Conservation (phyloP, 495 filamentous ascomycete species). For the Platismatia glauca region DNA sequence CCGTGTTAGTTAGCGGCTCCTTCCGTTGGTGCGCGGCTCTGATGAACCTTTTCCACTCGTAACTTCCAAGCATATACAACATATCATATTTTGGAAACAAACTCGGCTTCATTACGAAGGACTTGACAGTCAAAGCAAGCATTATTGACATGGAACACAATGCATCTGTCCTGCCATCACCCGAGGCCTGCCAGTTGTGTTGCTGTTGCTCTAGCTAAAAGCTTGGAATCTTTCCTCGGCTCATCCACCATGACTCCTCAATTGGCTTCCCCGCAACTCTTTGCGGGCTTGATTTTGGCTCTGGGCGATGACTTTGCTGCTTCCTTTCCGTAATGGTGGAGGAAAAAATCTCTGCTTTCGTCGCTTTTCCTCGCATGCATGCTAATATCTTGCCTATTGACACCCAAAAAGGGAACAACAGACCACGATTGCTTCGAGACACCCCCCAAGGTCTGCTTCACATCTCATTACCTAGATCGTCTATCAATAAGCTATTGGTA, state of each 20-base stretch:
- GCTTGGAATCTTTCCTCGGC: neutral
- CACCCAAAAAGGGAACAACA: slow-evolving; percentile 25
- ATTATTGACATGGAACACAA: neutral
- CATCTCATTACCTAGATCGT: neutral
- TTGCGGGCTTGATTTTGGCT: neutral
- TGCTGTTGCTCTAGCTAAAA: neutral
- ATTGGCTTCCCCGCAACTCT: neutral
- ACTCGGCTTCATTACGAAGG: neutral
- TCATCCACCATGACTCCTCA: neutral
- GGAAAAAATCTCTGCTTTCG: slow-evolving; percentile 8
- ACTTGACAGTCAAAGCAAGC: neutral
- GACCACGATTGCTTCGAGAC: slow-evolving; percentile 7
- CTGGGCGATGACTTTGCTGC: neutral
- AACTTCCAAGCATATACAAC: too few species aligned
- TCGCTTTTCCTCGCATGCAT: slow-evolving; percentile 1
- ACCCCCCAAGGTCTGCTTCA: slow-evolving; percentile 11
- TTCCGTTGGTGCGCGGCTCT: neutral
- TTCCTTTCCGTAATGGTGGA: neutral
- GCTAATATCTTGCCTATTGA: slow-evolving; percentile 26
- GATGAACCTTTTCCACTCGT: too few species aligned
- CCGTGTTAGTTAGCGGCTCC: neutral
- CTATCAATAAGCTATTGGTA: slow-evolving; percentile 10
- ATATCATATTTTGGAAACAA: too few species aligned
- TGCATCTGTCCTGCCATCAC: neutral
- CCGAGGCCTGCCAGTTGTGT: neutral